phyloP scores from a whole-genome alignment of 2,329 filamentous ascomycete genomes.

The Stromatinia cepivora region DNA sequence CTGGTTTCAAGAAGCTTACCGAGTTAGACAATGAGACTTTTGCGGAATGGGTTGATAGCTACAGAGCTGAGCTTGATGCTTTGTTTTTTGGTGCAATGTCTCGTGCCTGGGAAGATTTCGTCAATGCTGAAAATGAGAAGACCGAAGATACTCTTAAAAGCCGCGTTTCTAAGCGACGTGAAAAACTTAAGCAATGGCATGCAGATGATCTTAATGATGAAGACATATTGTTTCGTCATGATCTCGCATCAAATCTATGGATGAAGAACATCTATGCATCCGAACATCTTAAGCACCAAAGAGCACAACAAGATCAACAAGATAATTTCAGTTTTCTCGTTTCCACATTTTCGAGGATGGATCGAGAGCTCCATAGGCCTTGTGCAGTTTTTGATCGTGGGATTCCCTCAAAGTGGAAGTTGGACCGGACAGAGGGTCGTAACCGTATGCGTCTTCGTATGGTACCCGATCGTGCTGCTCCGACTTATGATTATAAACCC shows the following conservation, averaged over 20 bases:
- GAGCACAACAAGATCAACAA: conserved; percentile 87
- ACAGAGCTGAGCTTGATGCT: conserved; percentile 73
- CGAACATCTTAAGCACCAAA: conserved; percentile 88
- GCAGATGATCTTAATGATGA: conserved; percentile 67
- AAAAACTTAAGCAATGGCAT: conserved; percentile 80
- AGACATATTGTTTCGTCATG: conserved; percentile 75
- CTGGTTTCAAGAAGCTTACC: conserved; percentile 79
- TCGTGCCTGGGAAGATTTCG: conserved; percentile 85
- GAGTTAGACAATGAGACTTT: conserved; percentile 90
- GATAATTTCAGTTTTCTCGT: conserved; percentile 80
- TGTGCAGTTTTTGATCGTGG: conserved; percentile 76
- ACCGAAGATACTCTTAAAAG: conserved; percentile 73
- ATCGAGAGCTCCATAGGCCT: conserved; percentile 73
- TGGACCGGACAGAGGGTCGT: conserved; percentile 92
- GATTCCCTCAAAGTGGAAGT: conserved; percentile 73
- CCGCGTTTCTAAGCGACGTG: conserved; percentile 73
- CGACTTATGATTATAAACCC: conserved; percentile 76
- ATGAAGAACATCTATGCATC: conserved; percentile 93
- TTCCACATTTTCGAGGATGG: conserved; percentile 74
- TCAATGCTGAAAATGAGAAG: conserved; percentile 74
- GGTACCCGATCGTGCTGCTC: conserved; percentile 70
- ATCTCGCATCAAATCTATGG: conserved; percentile 86
- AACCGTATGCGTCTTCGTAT: conserved; percentile 92
- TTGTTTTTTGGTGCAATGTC: conserved; percentile 82
- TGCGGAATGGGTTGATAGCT: conserved; percentile 81